Evolutionary conservation across 202 grass and related monocot species (phyloP).

Genomic region (Carex arenaria): DNA sequence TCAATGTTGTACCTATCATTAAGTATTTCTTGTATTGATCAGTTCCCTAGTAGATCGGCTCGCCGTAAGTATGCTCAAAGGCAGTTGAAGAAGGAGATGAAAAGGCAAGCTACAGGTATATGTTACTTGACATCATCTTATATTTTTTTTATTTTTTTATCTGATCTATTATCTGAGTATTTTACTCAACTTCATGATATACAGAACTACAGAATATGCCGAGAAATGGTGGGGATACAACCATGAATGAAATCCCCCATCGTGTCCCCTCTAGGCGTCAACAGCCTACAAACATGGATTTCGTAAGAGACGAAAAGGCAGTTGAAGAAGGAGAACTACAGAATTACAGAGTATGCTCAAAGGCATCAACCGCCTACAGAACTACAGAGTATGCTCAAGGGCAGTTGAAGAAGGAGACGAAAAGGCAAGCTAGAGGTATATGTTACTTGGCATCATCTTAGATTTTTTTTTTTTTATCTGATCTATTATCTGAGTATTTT

Average conservation of each 20-base stretch:
- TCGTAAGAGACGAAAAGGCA: too few species aligned
- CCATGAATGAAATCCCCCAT: slow-evolving; percentile 29
- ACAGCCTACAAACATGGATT: too few species aligned
- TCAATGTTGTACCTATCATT: background rate
- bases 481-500: slow-evolving; percentile 18
- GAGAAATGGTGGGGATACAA: slow-evolving; percentile 16
- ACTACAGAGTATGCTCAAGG: slow-evolving; percentile 39
- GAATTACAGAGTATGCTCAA: too few species aligned
- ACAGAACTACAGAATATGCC: slow-evolving; percentile 25
- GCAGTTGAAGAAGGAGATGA: slow-evolving; percentile 22
- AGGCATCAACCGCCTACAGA: too few species aligned
- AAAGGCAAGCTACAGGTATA: slow-evolving; percentile 41
- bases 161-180: slow-evolving; percentile 14
- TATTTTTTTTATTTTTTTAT: slow-evolving; percentile 17
- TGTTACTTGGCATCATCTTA: slow-evolving; percentile 19
- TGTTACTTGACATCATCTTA: slow-evolving; percentile 22
- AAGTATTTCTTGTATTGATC: slow-evolving; percentile 27
- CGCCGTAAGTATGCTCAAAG: slow-evolving; percentile 62
- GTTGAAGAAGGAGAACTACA: too few species aligned
- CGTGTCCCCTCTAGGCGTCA: too few species aligned
- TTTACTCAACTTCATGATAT: background rate
- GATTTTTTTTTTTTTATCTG: background rate
- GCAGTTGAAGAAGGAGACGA: slow-evolving; percentile 22
- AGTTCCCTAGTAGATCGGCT: slow-evolving; percentile 51
- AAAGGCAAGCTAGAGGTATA: slow-evolving; percentile 39